Conservation (phyloP, 2,329 filamentous ascomycete genomes). For the Curvularia eragrostidis region DNA sequence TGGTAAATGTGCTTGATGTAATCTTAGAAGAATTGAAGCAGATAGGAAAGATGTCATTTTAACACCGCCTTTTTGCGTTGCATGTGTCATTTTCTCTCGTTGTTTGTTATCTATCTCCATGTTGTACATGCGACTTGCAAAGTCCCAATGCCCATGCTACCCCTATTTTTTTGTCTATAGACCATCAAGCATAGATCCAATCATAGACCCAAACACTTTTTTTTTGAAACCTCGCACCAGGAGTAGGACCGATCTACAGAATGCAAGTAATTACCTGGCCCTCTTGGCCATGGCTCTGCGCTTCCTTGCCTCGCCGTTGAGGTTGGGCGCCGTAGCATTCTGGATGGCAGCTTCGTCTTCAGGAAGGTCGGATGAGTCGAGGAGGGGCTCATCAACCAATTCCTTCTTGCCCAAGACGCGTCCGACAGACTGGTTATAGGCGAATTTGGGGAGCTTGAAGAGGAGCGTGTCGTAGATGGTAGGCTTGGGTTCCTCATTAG, state of each 20-base stretch:
- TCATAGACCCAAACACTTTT: constrained; percentile 4
- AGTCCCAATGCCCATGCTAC: neutral
- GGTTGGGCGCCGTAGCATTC: constrained; percentile 53
- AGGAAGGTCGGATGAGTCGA: constrained; percentile 46
- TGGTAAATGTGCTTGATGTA: neutral
- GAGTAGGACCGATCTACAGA: neutral
- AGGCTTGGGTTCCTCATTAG: constrained; percentile 78
- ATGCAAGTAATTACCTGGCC: constrained; percentile 23
- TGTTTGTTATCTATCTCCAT: neutral
- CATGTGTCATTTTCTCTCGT: neutral
- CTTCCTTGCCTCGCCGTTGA: constrained; percentile 56
- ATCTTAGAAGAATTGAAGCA: neutral
- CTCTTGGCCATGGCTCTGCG: constrained; percentile 43
- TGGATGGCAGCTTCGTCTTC: constrained; percentile 52
- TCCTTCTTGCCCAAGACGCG: constrained; percentile 51
- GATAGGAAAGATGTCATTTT: neutral
- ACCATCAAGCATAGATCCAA: constrained; percentile 6
- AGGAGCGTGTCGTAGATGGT: constrained; percentile 83
- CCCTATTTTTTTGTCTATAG: neutral
- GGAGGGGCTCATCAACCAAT: constrained; percentile 45
- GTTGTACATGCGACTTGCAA: neutral
- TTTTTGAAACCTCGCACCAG: neutral
- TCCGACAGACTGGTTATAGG: constrained; percentile 63
- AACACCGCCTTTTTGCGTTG: neutral
- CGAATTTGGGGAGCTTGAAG: constrained; percentile 76